phyloP scores from a whole-genome alignment of 345 rosid species.

The Mallotus nudiflorus region DNA sequence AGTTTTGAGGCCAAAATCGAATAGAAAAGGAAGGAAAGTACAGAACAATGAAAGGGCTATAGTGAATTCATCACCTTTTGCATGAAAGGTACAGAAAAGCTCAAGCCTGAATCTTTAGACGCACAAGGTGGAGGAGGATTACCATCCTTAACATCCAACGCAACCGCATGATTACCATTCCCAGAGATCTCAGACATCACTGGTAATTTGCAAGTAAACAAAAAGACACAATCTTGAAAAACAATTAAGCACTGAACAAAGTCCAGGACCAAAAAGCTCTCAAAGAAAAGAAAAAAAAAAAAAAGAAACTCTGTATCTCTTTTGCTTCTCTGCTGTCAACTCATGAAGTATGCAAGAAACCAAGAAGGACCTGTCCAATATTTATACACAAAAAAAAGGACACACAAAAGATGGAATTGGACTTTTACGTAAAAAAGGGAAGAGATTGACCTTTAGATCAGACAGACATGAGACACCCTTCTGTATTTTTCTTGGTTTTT shows the following conservation, averaged over 20 bases:
- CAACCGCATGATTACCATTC: conserved; percentile 45
- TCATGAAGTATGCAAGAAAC: neutral
- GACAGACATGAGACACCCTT: neutral
- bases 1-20: neutral
- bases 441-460: too few species aligned
- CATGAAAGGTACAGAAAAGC: conserved; percentile 63
- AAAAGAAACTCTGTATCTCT: neutral
- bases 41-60: neutral
- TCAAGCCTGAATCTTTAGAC: conserved; percentile 38
- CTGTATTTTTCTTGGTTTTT: neutral
- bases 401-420: neutral
- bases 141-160: conserved; percentile 51
- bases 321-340: neutral
- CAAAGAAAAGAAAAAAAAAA: too few species aligned
- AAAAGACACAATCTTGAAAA: neutral
- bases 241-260: neutral
- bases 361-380: too few species aligned
- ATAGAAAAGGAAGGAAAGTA: neutral
- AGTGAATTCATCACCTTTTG: conserved; percentile 55
- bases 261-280: neutral
- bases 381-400: neutral
- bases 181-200: conserved; percentile 52
- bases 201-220: neutral
- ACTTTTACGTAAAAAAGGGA: too few species aligned
- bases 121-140: conserved; percentile 18